phyloP scores from a whole-genome alignment of 2,329 filamentous ascomycete genomes.

The Fusarium equiseti region DNA sequence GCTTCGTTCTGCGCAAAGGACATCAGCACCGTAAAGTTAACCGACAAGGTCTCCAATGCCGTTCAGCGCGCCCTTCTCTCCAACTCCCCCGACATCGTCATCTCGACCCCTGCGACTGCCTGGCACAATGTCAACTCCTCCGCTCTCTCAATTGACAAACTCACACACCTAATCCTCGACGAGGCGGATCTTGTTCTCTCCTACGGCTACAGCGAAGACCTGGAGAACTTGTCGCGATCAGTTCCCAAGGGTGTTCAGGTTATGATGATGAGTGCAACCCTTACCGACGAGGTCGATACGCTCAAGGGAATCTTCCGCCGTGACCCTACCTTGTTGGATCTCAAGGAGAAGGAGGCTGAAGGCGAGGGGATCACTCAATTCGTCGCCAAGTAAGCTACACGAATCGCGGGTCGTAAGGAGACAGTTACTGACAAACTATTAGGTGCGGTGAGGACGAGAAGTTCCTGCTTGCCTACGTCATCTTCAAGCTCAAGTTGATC shows the following conservation, averaged over 20 bases:
- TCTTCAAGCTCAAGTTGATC: constrained; percentile 93
- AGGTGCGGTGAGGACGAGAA: constrained; percentile 97
- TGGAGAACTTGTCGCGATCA: constrained; percentile 80
- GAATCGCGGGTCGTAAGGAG: background rate
- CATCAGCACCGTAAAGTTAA: constrained; percentile 84
- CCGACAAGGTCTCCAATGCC: constrained; percentile 88
- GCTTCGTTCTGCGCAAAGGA: constrained; percentile 87
- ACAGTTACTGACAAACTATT: constrained; percentile 24
- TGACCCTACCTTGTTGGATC: constrained; percentile 81
- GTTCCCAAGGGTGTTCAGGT: constrained; percentile 90
- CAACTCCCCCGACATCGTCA: constrained; percentile 87
- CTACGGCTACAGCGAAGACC: constrained; percentile 93
- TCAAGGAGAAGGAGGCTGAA: constrained; percentile 85
- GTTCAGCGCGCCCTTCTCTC: constrained; percentile 89
- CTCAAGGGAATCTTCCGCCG: constrained; percentile 88
- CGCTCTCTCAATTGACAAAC: constrained; percentile 75
- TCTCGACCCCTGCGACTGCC: constrained; percentile 90
- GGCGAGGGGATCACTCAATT: constrained; percentile 86
- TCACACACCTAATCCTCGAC: constrained; percentile 87
- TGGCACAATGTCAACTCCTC: constrained; percentile 76
- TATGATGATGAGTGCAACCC: constrained; percentile 91
- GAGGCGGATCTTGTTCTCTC: constrained; percentile 94
- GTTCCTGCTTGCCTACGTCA: constrained; percentile 90
- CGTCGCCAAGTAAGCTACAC: constrained; percentile 74
- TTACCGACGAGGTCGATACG: constrained; percentile 87